Base-by-base conservation (phyloP, 331 rosid genomes). In the Quercus tomentella region DNA sequence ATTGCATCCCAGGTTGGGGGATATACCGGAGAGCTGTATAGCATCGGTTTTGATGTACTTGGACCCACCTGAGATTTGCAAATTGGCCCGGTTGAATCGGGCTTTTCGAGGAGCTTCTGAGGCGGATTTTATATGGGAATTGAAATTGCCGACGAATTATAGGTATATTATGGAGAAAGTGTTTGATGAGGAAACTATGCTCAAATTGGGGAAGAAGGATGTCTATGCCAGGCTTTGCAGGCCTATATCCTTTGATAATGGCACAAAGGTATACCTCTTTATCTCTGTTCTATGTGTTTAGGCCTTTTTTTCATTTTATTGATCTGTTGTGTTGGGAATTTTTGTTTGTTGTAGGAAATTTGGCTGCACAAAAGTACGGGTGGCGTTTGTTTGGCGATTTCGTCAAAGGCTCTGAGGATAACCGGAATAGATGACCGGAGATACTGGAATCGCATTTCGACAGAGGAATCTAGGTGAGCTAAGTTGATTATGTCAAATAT, bases 351-450 rank as follows among this genome's bases (percentile, higher is more conserved):
- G 35, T 70, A 88, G 91, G 85, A 86, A 77, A 56, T 88, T 74
- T 79, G 91, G 89, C 81, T 88, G 8, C 87, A 88, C 43, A 88
- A 86, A 80, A 83, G 74, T 67, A 78, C 86, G 0, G 89, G 91
- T 79, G 88, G 88, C 17, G 41, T 85, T 70, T 83, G 86, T 77
- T 71, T 86, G 70, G 84, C 86, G 7, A 79, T 88, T 81, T 88
- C 89, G 67, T 88, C 86, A 28, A 84, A 81, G 70, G 85, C 83
- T 0, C 82, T 88, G 5, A 81, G 83, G 74, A 88, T 88, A 65
- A 88, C 91, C 3, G 91, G 91, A 74, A 88, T 88, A 28, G 89
- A 85, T 85, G 91, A 88, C 74, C 81, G 91, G 62, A 88, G 91
- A 83, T 88, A 88, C 77, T 88, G 91, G 91, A 88, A 77, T 54